Percentiles rank a stretch among this genome's conserved stretches.
Conservation (phyloP, 2,329 filamentous ascomycete genomes). For the Xylariomycetidae sp. region DNA sequence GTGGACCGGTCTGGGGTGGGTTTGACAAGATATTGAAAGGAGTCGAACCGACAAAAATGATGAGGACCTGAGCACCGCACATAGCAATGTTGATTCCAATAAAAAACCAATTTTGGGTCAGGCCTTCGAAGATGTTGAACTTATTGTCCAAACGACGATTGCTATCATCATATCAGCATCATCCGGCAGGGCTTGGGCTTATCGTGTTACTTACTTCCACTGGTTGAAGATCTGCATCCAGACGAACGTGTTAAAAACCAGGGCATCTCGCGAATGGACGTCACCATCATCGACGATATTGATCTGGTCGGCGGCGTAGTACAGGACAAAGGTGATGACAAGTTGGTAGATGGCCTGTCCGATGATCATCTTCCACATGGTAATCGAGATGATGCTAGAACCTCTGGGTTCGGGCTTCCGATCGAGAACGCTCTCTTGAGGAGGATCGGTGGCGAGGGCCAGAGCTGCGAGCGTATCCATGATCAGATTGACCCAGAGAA, state of each 20-base stretch:
- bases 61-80: slow-evolving; percentile 84
- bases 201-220: slow-evolving; percentile 66
- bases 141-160: slow-evolving; percentile 91
- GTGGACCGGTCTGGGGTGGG: slow-evolving; percentile 55
- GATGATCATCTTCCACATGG: slow-evolving; percentile 99
- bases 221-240: slow-evolving; percentile 99
- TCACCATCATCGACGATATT: slow-evolving; percentile 40
- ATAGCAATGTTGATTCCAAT: slow-evolving; percentile 80
- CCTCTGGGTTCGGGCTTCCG: slow-evolving; percentile 63
- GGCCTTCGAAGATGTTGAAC: slow-evolving; percentile 92
- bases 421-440: slow-evolving; percentile 73
- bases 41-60: slow-evolving; percentile 77
- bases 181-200: slow-evolving; percentile 5
- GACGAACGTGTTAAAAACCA: slow-evolving; percentile 97
- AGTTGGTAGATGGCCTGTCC: slow-evolving; percentile 90
- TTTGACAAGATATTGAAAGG: slow-evolving; percentile 68
- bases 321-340: slow-evolving; percentile 71
- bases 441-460: slow-evolving; percentile 86
- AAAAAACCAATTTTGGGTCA: slow-evolving; percentile 84
- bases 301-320: slow-evolving; percentile 65
- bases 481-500: slow-evolving; percentile 95
- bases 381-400: slow-evolving; percentile 68
- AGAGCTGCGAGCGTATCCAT: slow-evolving; percentile 95
- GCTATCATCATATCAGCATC: slow-evolving; percentile 36
- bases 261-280: slow-evolving; percentile 59